These are phyloP conservation scores for Mallotus nudiflorus DNA, from an alignment of 345 rosid species.

Conservation along the genomic window DNA sequence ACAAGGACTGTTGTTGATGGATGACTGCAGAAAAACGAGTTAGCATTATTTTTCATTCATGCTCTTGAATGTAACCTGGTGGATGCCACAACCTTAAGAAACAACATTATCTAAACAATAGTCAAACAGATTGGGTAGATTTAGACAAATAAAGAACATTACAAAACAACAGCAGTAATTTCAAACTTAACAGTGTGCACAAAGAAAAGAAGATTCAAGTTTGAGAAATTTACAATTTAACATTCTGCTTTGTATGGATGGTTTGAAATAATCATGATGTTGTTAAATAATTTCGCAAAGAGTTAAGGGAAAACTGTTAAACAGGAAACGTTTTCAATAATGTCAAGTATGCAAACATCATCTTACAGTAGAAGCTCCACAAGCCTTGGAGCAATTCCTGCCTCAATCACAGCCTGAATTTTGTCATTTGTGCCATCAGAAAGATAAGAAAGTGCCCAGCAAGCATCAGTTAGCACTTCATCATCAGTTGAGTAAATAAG, in stretches of 20 bases:
- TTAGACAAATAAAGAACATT: too few relatives aligned
- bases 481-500: conserved; percentile 75
- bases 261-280: background rate
- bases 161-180: too few relatives aligned
- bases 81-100: background rate
- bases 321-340: background rate
- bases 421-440: conserved; percentile 89
- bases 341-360: background rate
- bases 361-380: conserved; percentile 79
- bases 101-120: background rate
- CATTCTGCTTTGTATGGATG: background rate
- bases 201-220: background rate
- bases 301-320: background rate
- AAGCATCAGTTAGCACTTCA: conserved; percentile 87
- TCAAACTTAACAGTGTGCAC: too few relatives aligned
- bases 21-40: conserved; percentile 46
- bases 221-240: background rate
- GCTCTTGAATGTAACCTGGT: background rate
- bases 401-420: conserved; percentile 82
- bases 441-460: conserved; percentile 81
- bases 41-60: background rate
- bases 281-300: background rate
- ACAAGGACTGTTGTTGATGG: conserved; percentile 78
- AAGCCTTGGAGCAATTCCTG: conserved; percentile 75
- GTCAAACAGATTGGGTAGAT: too few relatives aligned